phyloP scores from a whole-genome alignment of 768 basidiomycete genomes.

The Mycena rosella region DNA sequence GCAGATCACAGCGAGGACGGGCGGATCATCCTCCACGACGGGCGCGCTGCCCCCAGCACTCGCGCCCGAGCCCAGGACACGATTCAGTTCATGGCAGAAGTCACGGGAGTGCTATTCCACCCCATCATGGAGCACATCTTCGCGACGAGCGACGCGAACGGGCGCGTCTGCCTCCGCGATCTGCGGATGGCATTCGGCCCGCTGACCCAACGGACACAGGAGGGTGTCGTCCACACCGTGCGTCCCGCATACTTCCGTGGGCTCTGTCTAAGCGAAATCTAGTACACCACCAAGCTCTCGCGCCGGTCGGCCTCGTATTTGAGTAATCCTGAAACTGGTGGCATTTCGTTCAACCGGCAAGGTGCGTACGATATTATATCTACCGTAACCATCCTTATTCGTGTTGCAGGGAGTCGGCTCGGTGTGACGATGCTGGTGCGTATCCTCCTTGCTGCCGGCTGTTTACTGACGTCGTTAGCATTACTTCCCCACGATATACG shows the following conservation, averaged over 20 bases:
- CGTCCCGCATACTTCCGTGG: slow-evolving; percentile 27
- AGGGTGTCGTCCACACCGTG: slow-evolving; percentile 71
- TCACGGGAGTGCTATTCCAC: slow-evolving; percentile 76
- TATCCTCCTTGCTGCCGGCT: no score
- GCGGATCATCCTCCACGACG: slow-evolving; percentile 72
- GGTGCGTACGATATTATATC: slow-evolving; percentile 54
- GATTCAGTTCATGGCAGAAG: slow-evolving; percentile 66
- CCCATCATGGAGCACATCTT: slow-evolving; percentile 79
- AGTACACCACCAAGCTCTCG: slow-evolving; percentile 61
- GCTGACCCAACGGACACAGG: slow-evolving; percentile 52
- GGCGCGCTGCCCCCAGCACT: slow-evolving; percentile 51
- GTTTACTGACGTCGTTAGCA: slow-evolving; percentile 55
- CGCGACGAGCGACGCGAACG: slow-evolving; percentile 69
- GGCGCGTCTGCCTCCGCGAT: slow-evolving; percentile 77
- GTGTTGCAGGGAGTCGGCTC: slow-evolving; percentile 65
- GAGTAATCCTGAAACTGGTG: slow-evolving; percentile 75
- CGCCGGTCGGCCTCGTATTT: slow-evolving; percentile 54
- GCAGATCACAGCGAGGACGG: slow-evolving; percentile 73
- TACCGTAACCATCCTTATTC: slow-evolving; percentile 10
- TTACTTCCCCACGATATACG: slow-evolving; percentile 78
- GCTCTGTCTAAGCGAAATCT: slow-evolving; percentile 1
- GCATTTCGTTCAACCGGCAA: slow-evolving; percentile 75
- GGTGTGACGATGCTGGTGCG: slow-evolving; percentile 78
- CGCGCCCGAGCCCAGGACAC: slow-evolving; percentile 60
- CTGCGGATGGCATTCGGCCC: slow-evolving; percentile 81